Evolutionary conservation across 768 basidiomycete species (phyloP), one percentile per base, ranked within the genome.

Genomic region (Auriscalpium vulgare): DNA sequence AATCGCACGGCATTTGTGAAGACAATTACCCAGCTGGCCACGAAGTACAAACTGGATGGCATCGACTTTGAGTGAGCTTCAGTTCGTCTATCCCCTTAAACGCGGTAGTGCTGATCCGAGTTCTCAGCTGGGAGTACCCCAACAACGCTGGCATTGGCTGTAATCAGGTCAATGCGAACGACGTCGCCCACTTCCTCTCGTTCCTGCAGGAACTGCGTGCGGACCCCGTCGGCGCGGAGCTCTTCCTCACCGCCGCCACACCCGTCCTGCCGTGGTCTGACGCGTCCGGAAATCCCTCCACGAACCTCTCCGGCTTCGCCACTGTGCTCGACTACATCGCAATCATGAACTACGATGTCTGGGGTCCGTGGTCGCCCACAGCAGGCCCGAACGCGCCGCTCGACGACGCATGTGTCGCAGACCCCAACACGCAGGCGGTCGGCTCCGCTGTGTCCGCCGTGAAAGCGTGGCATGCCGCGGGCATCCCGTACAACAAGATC

Each of bases 151-250:
- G 29, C 29, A 29, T 29, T 29, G 29, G 29, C 29, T 29, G 29
- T 29, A 29, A 29, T 29, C 29, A 29, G 29, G 4, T 29, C 29
- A 29, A 29, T 4, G 29, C 2, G 29, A 29, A 29, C 29, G 29
- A 29, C 29, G 29, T 29, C 4, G 29, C 29, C 29, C 29, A 29
- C 4, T 29, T 29, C 29, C 29, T 29, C 29, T 29, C 29, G 7
- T 29, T 29, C 29, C 29, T 29, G 2, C 29, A 29, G 29, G 29
- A 29, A 29, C 29, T 29, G 29, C 29, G 29, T 29, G 29, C 29
- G 29, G 29, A 29, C 29, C 70, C 82, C 1, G 72, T 75, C 3
- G 29, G 29, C 29, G 29, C 29, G 29, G 4, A 29, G 29, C 29
- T 29, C 29, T 29, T 29, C 29, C 29, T 29, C 29, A 29, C 29